Percentiles rank a stretch among this genome's conserved stretches.
phyloP scores from a whole-genome alignment of 108 stramenopile species.

The Skeletonema grethae region DNA sequence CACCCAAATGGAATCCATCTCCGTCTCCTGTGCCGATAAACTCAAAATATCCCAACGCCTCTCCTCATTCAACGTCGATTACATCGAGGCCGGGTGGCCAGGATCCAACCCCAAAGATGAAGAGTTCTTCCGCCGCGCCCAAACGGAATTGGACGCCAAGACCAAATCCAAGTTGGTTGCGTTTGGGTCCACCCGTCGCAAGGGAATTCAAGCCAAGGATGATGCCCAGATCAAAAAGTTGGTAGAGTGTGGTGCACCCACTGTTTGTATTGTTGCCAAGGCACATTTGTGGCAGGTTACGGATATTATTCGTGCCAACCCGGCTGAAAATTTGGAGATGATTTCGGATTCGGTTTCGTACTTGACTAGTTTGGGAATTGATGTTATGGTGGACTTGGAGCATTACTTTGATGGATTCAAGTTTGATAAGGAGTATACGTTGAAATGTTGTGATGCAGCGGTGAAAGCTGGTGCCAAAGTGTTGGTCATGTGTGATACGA shows the following conservation, averaged over 20 bases:
- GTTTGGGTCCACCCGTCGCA: constrained; percentile 89
- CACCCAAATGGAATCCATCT: constrained; percentile 92
- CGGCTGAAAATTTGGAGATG: constrained; percentile 90
- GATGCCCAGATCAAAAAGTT: constrained; percentile 83
- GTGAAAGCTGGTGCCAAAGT: constrained; percentile 83
- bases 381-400: constrained; percentile 90
- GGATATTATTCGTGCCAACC: constrained; percentile 87
- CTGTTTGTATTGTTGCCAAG: constrained; percentile 92
- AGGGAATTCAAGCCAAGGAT: constrained; percentile 59
- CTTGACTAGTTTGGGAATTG: constrained; percentile 52
- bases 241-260: constrained; percentile 75
- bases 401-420: constrained; percentile 94
- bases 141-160: constrained; percentile 50
- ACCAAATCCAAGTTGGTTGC: constrained; percentile 80
- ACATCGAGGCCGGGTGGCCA: constrained; percentile 95
- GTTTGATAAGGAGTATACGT: constrained; percentile 70
- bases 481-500: constrained; percentile 94
- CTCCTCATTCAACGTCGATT: constrained; percentile 80
- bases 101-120: constrained; percentile 94
- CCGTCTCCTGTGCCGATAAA: constrained; percentile 90
- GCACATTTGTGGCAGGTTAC: constrained; percentile 92
- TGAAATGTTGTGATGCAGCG: constrained; percentile 78
- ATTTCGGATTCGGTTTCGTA: constrained; percentile 85
- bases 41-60: constrained; percentile 81
- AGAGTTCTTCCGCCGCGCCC: constrained; percentile 84